A percentile compares a stretch with the other conserved stretches of the same genome.
phyloP scores from a whole-genome alignment of 768 basidiomycete species.

The Steccherinum ochraceum region DNA sequence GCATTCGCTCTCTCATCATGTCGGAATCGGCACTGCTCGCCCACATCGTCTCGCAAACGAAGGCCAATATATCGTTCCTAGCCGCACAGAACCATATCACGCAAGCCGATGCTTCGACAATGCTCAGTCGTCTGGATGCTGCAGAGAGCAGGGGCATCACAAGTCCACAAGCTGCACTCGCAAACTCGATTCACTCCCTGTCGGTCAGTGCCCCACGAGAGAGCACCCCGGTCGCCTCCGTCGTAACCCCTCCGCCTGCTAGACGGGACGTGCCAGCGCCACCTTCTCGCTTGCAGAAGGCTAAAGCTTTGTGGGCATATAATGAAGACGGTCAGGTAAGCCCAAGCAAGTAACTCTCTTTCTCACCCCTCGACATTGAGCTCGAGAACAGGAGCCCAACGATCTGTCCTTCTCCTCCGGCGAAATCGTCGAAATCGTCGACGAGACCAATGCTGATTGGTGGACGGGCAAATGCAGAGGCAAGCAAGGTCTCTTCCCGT shows the following conservation, averaged over 20 bases:
- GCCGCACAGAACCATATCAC: slow-evolving; percentile 35
- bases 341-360: slow-evolving; percentile 8
- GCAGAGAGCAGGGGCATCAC: slow-evolving; percentile 5
- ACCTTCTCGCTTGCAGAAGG: slow-evolving; percentile 24
- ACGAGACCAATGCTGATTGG: slow-evolving; percentile 84
- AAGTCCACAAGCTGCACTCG: slow-evolving; percentile 6
- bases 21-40: slow-evolving; percentile 39
- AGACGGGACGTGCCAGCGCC: slow-evolving; percentile 14
- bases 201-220: slow-evolving; percentile 4
- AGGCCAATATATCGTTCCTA: slow-evolving; percentile 41
- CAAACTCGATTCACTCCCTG: slow-evolving; percentile 14
- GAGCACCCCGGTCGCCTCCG: slow-evolving; percentile 2
- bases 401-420: slow-evolving; percentile 75
- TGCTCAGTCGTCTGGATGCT: slow-evolving; percentile 32
- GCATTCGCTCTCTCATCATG: no score
- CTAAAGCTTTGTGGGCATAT: slow-evolving; percentile 61
- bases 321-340: slow-evolving; percentile 49
- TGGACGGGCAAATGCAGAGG: slow-evolving; percentile 69
- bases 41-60: slow-evolving; percentile 44
- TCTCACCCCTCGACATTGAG: slow-evolving; percentile 5
- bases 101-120: slow-evolving; percentile 30
- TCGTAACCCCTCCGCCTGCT: slow-evolving; percentile 8
- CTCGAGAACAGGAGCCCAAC: slow-evolving; percentile 53
- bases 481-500: slow-evolving; percentile 71
- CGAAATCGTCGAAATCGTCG: slow-evolving; percentile 71